Percentiles rank a stretch among this genome's conserved stretches.
These are phyloP conservation scores for Solanum clarkiae DNA, from an alignment of 257 asterid species.

Conservation along the genomic window DNA sequence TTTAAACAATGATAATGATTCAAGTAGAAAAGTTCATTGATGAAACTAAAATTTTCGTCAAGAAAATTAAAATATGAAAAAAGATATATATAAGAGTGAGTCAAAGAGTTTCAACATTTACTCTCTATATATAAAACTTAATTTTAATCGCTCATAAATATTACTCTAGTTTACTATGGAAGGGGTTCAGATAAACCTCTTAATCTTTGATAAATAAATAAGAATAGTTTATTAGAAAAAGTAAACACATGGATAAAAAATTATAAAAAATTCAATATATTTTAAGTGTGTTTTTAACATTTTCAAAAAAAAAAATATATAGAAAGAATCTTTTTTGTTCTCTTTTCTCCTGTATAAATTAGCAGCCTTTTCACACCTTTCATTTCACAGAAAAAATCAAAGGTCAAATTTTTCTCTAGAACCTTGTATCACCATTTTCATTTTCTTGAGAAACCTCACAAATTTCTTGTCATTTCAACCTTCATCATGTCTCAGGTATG, in stretches of 20 bases:
- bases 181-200: too few relatives aligned
- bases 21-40: neutral
- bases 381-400: neutral
- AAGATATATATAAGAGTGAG: neutral
- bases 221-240: neutral
- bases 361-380: neutral
- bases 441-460: neutral
- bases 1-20: neutral
- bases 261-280: neutral
- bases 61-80: neutral
- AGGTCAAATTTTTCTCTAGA: neutral
- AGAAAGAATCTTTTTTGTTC: neutral
- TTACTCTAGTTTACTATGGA: accelerated
- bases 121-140: neutral
- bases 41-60: neutral
- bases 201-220: neutral
- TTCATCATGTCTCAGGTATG: neutral
- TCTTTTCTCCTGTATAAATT: neutral
- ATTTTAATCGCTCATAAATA: neutral
- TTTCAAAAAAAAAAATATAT: neutral
- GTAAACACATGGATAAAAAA: accelerated
- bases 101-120: neutral
- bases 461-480: neutral
- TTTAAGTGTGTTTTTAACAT: neutral
- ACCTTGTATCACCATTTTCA: neutral